Percentiles rank a stretch among this genome's conserved stretches.
Evolutionary conservation across 495 filamentous ascomycete species (phyloP).

Genomic region (Elaphomyces granulatus): DNA sequence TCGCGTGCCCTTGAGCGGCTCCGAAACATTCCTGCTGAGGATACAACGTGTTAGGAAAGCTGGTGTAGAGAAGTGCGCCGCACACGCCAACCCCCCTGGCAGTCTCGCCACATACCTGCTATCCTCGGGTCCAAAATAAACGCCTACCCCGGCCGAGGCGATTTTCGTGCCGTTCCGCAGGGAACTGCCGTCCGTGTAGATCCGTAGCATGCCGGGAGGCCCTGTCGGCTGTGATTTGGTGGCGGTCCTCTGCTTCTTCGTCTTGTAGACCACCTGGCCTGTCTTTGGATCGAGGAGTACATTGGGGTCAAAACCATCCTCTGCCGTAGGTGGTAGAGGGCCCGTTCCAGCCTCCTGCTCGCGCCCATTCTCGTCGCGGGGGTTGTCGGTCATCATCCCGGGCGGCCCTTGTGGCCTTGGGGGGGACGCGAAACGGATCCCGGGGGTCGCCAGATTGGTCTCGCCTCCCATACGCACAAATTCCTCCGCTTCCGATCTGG

Average conservation of each 20-base stretch:
- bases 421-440: too few relatives aligned
- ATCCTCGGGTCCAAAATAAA: slow-evolving; percentile 69
- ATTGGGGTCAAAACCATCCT: slow-evolving; percentile 49
- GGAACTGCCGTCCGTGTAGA: slow-evolving; percentile 85
- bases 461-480: slow-evolving; percentile 44
- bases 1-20: slow-evolving; percentile 52
- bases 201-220: slow-evolving; percentile 41
- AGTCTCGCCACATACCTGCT: slow-evolving; percentile 37
- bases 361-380: slow-evolving; percentile 17
- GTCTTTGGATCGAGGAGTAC: slow-evolving; percentile 39
- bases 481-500: slow-evolving; percentile 58
- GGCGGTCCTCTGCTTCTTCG: slow-evolving; percentile 28
- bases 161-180: slow-evolving; percentile 58
- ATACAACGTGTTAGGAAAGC: too few relatives aligned
- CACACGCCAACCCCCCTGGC: too few relatives aligned
- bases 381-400: slow-evolving; percentile 19
- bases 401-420: slow-evolving; percentile 14
- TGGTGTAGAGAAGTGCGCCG: too few relatives aligned
- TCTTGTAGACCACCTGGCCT: slow-evolving; percentile 47
- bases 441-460: slow-evolving; percentile 13
- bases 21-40: slow-evolving; percentile 65
- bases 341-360: slow-evolving; percentile 38
- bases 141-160: slow-evolving; percentile 72
- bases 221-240: slow-evolving; percentile 29
- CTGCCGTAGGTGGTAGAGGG: slow-evolving; percentile 37